phyloP scores from a whole-genome alignment of 2,329 filamentous ascomycete genomes.

The Scolecobasidium constrictum region DNA sequence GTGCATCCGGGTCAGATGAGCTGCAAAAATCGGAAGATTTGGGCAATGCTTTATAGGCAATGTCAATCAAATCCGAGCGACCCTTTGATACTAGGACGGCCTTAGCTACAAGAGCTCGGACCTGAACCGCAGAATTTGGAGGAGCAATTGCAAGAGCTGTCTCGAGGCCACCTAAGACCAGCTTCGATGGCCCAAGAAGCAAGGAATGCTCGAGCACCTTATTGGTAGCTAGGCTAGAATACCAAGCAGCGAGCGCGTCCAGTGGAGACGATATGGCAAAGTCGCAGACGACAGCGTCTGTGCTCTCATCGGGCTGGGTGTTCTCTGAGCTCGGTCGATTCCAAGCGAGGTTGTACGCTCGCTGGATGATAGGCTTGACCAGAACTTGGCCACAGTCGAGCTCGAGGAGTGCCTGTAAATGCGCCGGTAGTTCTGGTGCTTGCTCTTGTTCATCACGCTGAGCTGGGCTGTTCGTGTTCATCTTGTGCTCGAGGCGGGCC shows the following conservation, averaged over 20 bases:
- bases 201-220: slow-evolving; percentile 4
- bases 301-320: slow-evolving; percentile 54
- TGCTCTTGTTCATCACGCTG: slow-evolving; percentile 40
- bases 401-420: slow-evolving; percentile 65
- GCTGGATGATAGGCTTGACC: slow-evolving; percentile 64
- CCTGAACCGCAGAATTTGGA: slow-evolving; percentile 60
- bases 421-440: slow-evolving; percentile 59
- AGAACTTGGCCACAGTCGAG: slow-evolving; percentile 76
- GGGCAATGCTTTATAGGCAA: slow-evolving; percentile 43
- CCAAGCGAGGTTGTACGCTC: slow-evolving; percentile 83
- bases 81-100: slow-evolving; percentile 46
- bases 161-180: slow-evolving; percentile 45
- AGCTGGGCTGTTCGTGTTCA: slow-evolving; percentile 20
- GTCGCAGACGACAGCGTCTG: slow-evolving; percentile 79
- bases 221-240: slow-evolving; percentile 37
- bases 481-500: slow-evolving; percentile 53
- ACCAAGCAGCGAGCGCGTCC: slow-evolving; percentile 87
- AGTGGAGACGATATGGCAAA: slow-evolving; percentile 74
- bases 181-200: slow-evolving; percentile 31
- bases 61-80: slow-evolving; percentile 39
- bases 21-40: slow-evolving; percentile 23
- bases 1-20: not conserved
- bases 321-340: slow-evolving; percentile 65
- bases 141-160: slow-evolving; percentile 66
- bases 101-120: slow-evolving; percentile 47